Evolutionary conservation across 2,329 filamentous ascomycete species (phyloP), one percentile per base, ranked within the genome.

Genomic region (Trichoderma polysporum): DNA sequence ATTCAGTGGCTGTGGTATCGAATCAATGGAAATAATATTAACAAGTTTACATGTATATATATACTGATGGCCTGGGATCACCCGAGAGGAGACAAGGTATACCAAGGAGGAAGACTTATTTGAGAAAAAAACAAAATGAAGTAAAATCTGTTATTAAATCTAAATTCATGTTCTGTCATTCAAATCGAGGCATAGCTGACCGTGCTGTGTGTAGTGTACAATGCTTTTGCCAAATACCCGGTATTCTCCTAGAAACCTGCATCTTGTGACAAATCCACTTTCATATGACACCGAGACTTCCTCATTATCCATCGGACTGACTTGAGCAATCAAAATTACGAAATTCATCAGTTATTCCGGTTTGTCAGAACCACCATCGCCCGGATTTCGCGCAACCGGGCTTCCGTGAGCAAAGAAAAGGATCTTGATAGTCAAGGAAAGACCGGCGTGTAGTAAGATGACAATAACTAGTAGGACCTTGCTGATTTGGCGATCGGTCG

Each of bases 341-440:
- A 35, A 35, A 12, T 35, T 35, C 41, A 22, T 45, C 33, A 1
- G 10, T 22, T 39, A 62, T 22, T 57, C 47, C 13, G 37, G 58
- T 63, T 70, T 69, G 39, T 74, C 73, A 8, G 66, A 65, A 15
- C 68, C 69, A 8, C 68, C 73, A 17, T 75, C 71, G 6, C 70
- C 69, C 12, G 77, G 76, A 70, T 82, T 83, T 83, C 73, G 75
- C 19, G 77, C 76, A 10, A 78, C 77, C 6, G 78, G 59, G 78
- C 90, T 93, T 57, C 86, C 88, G 72, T 92, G 89, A 72, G 93
- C 94, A 80, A 99, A 99, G 85, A 98, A 98, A 31, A 98, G 81
- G 68, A 97, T 90, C 85, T 98, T 98, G 80, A 99, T 98, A 4
- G 94, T 92, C 73, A 98, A 87, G 1, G 94, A 88, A 71, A 99